Evolutionary conservation across 2,329 filamentous ascomycete genomes (phyloP).

Genomic region (Monosporascus sp.): DNA sequence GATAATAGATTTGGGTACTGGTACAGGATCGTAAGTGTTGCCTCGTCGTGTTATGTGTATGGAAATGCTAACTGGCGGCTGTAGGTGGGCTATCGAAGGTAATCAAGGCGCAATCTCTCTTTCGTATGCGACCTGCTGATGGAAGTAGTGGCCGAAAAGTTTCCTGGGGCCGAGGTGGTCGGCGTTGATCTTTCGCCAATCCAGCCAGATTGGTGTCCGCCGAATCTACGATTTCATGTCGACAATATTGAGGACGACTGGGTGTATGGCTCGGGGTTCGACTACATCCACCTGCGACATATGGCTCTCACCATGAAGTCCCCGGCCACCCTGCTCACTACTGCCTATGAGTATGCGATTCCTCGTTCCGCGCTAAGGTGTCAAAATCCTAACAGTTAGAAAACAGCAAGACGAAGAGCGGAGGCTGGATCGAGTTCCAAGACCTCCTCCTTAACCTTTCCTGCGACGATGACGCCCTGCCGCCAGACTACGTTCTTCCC

Average conservation of each 20-base stretch:
- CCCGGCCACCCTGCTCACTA: slow-evolving; percentile 42
- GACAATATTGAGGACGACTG: slow-evolving; percentile 47
- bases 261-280: slow-evolving; percentile 39
- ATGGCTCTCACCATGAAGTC: slow-evolving; percentile 46
- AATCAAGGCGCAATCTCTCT: slow-evolving; percentile 10
- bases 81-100: slow-evolving; percentile 52
- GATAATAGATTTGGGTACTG: slow-evolving; percentile 46
- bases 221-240: slow-evolving; percentile 53
- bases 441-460: slow-evolving; percentile 28
- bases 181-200: slow-evolving; percentile 41
- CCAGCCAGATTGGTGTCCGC: slow-evolving; percentile 44
- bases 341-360: slow-evolving; percentile 28
- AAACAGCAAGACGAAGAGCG: slow-evolving; percentile 29
- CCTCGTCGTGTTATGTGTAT: background rate
- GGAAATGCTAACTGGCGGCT: background rate
- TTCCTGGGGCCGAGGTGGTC: slow-evolving; percentile 40
- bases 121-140: background rate
- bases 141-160: slow-evolving; percentile 37
- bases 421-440: slow-evolving; percentile 37
- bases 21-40: slow-evolving; percentile 30
- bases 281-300: slow-evolving; percentile 50
- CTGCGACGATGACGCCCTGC: slow-evolving; percentile 25
- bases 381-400: slow-evolving; percentile 20
- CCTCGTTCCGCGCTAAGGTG: background rate
- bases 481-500: slow-evolving; percentile 1